Base-by-base conservation (phyloP, 2,329 filamentous ascomycete genomes). In the Aspergillus persii region DNA sequence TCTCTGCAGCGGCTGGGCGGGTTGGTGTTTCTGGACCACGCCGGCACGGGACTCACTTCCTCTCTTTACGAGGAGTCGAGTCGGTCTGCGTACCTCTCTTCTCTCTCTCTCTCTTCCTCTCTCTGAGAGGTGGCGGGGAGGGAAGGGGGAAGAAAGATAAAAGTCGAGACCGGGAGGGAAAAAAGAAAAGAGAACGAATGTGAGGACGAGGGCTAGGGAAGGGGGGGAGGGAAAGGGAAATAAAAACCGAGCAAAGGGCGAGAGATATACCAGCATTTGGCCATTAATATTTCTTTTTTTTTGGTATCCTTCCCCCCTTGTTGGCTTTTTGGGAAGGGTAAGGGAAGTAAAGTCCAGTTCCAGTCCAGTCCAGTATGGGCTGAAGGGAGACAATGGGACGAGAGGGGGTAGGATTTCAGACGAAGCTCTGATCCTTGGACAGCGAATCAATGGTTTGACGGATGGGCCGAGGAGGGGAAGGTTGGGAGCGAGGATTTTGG, bases 401-500 rank as follows among this genome's bases (percentile, higher is more conserved):
- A 61, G 39, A 47, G 51, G 39, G 56, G 30, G 41, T 53, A 48
- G 48, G 55, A 55, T 63, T 41, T 41, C 54, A 62, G 56, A 65
- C 52, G 54, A n/a, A 64, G 57, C 60, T 63, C 50, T 49, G 47
- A 62, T 26, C 55, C 53, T 53, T 58, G 47, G 58, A 57, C 41
- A 30, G 55, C 56, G 41, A 60, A 56, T 51, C 30, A 56, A 41
- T 49, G 54, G 56, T 18, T 23, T 50, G n/a, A 54, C 46, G 59
- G 54, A 62, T 55, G 50, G 58, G 58, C 57, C 57, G 56, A 57
- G 53, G 56, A 54, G 59, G 61, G 59, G 49, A 54, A 59, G 54
- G 56, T 52, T 51, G 53, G 50, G 49, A 56, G 47, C 41, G 54
- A 56, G 48, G 55, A 49, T 70, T 68, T 36, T 68, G 67, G 69